Conservation (phyloP, 2,329 filamentous ascomycete genomes). For the Penicillium olsonii region DNA sequence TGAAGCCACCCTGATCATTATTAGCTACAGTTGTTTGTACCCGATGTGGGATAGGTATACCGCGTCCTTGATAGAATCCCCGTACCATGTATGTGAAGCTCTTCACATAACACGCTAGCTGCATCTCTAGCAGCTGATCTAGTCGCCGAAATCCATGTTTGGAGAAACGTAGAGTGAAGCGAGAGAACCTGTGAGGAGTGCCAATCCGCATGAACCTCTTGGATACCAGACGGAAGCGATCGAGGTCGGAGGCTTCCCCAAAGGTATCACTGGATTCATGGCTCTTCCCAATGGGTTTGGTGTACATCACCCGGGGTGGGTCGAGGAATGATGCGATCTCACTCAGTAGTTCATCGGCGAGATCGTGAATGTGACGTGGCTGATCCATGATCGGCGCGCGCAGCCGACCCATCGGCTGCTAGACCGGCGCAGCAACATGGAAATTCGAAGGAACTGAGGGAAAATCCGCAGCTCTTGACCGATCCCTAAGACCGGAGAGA, state of each 20-base stretch:
- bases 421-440: slow-evolving; percentile 35
- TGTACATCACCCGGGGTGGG: slow-evolving; percentile 9
- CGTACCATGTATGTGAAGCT: slow-evolving; percentile 44
- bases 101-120: slow-evolving; percentile 39
- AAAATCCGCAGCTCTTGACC: slow-evolving; percentile 10
- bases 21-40: slow-evolving; percentile 21
- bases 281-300: slow-evolving; percentile 4
- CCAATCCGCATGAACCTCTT: slow-evolving; percentile 43
- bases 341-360: slow-evolving; percentile 40
- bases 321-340: slow-evolving; percentile 35
- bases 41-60: slow-evolving; percentile 30
- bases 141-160: slow-evolving; percentile 36
- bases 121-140: slow-evolving; percentile 38
- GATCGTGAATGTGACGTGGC: slow-evolving; percentile 34
- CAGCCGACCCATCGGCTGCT: slow-evolving; percentile 37
- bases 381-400: slow-evolving; percentile 35
- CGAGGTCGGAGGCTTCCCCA: slow-evolving; percentile 39
- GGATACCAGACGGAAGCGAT: slow-evolving; percentile 44
- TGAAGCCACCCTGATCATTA: slow-evolving; percentile 31
- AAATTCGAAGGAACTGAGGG: slow-evolving; percentile 18
- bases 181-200: slow-evolving; percentile 41
- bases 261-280: slow-evolving; percentile 12
- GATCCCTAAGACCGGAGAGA: slow-evolving; percentile 14
- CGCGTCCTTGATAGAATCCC: slow-evolving; percentile 42
- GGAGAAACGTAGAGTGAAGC: slow-evolving; percentile 41